Evolutionary conservation across 768 basidiomycete genomes (phyloP).

Genomic region (Trametes meyenii): DNA sequence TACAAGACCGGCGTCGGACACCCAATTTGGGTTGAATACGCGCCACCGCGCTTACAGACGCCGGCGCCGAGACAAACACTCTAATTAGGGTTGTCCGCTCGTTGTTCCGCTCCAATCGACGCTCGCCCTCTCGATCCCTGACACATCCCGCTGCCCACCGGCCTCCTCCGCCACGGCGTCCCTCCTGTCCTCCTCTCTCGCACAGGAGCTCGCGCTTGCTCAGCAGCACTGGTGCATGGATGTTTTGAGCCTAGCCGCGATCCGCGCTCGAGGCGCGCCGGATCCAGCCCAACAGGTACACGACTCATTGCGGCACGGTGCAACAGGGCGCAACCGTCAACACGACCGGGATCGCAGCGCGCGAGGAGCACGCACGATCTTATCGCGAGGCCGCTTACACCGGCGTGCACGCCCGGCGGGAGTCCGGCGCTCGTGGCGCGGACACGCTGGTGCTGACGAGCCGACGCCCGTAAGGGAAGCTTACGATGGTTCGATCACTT

Average conservation of each 20-base stretch:
- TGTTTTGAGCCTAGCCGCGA: no score
- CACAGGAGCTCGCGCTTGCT: no score
- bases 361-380: no score
- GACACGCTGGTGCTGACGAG: conserved; percentile 3
- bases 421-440: neutral
- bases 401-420: neutral
- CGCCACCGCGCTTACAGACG: neutral
- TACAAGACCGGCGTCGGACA: conserved; percentile 6
- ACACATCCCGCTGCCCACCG: conserved; percentile 1
- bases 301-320: no score
- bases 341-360: no score
- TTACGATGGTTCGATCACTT: conserved; percentile 15
- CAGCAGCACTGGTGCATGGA: no score
- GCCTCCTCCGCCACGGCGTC: neutral
- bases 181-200: no score
- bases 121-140: neutral
- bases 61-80: conserved; percentile 1
- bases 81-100: conserved; percentile 12
- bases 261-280: no score
- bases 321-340: no score
- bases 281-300: no score
- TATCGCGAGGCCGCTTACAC: neutral
- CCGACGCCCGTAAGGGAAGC: conserved; percentile 1
- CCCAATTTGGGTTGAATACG: neutral
- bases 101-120: neutral